Conservation (phyloP, 192 early-diverging fungal genomes). For the Backusella morwellensis region DNA sequence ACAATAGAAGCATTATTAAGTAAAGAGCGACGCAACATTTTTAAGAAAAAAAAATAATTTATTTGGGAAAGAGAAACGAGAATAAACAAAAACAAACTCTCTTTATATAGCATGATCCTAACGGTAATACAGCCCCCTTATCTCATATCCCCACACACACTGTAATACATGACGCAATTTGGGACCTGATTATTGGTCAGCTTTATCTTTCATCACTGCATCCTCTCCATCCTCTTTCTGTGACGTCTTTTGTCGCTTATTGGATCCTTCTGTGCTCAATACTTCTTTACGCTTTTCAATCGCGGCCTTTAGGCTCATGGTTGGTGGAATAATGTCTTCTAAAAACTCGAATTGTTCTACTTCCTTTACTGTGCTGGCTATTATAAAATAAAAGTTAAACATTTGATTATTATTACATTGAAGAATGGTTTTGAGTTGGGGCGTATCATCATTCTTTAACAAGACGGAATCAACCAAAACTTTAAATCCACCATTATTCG, state of each 20-base stretch:
- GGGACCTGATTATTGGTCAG: neutral
- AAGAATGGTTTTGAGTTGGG: neutral
- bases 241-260: conserved; percentile 5
- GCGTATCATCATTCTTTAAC: neutral
- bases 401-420: neutral
- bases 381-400: neutral
- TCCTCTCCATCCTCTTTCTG: conserved; percentile 8
- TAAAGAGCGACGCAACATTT: conserved; percentile 6
- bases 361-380: conserved; percentile 36
- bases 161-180: conserved; percentile 4
- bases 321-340: conserved; percentile 46
- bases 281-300: conserved; percentile 38
- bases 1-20: neutral
- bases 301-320: conserved; percentile 42
- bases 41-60: neutral
- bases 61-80: neutral
- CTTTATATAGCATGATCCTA: conserved; percentile 10
- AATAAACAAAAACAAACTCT: neutral
- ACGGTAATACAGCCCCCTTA: neutral
- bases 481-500: neutral
- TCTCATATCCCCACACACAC: neutral
- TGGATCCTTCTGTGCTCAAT: conserved; percentile 28
- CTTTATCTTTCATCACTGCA: neutral
- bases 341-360: conserved; percentile 37
- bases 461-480: neutral